Evolutionary conservation across 2,329 filamentous ascomycete genomes (phyloP).

Genomic region (Exophiala oligosperma): DNA sequence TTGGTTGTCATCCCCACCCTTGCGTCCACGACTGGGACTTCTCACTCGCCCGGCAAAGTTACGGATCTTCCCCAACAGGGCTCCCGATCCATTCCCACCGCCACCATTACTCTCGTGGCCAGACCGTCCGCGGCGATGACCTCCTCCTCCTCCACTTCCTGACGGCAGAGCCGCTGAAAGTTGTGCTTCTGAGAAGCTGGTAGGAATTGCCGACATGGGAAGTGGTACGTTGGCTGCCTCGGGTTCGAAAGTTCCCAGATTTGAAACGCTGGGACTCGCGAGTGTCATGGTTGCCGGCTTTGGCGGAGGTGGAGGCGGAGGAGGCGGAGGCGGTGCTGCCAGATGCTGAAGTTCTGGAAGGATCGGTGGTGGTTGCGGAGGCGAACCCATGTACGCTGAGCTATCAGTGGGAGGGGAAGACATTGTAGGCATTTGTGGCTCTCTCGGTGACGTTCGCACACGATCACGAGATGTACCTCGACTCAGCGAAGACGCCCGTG

Average conservation of each 20-base stretch:
- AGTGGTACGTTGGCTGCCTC: slow-evolving; percentile 17
- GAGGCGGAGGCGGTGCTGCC: slow-evolving; percentile 53
- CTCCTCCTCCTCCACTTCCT: not conserved
- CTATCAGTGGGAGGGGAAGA: slow-evolving; percentile 13
- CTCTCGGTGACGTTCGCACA: slow-evolving; percentile 26
- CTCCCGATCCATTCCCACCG: slow-evolving; percentile 27
- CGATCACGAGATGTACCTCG: slow-evolving; percentile 42
- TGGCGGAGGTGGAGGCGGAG: slow-evolving; percentile 33
- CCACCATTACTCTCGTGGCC: slow-evolving; percentile 47
- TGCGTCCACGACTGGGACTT: slow-evolving; percentile 55
- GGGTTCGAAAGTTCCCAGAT: slow-evolving; percentile 38
- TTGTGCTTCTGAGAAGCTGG: slow-evolving; percentile 31
- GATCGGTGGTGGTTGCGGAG: slow-evolving; percentile 44
- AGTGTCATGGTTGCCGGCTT: slow-evolving; percentile 7
- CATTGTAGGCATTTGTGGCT: slow-evolving; percentile 3
- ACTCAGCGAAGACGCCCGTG: slow-evolving; percentile 55
- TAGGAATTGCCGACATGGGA: slow-evolving; percentile 36
- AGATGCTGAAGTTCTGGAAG: slow-evolving; percentile 64
- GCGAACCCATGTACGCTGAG: slow-evolving; percentile 17
- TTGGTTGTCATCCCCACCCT: slow-evolving; percentile 20
- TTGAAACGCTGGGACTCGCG: slow-evolving; percentile 34
- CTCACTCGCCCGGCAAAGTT: slow-evolving; percentile 61
- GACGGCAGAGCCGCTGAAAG: slow-evolving; percentile 34
- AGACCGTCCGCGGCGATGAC: slow-evolving; percentile 54
- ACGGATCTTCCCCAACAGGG: slow-evolving; percentile 54